These are phyloP conservation scores for Pythium aquatile DNA, from an alignment of 352 stramenopile species.

Conservation along the genomic window DNA sequence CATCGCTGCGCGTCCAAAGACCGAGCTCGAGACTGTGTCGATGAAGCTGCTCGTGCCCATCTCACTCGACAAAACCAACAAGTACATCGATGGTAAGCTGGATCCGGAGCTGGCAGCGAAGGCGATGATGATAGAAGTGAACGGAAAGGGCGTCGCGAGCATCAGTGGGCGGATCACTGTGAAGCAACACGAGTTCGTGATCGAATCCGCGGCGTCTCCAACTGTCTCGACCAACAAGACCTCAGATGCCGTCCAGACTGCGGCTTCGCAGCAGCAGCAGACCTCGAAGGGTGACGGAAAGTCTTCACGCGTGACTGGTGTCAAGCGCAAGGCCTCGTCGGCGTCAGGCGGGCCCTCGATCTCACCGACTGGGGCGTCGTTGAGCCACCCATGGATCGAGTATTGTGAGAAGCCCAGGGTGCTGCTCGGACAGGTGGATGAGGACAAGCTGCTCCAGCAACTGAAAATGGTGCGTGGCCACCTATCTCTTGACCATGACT, in stretches of 20 bases:
- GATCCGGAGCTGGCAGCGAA: conserved; percentile 63
- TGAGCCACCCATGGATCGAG: conserved; percentile 39
- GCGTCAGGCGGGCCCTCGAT: conserved; percentile 7
- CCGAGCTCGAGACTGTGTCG: conserved; percentile 61
- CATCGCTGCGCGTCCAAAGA: conserved; percentile 63
- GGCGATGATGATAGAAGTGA: conserved; percentile 63
- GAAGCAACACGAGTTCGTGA: conserved; percentile 58
- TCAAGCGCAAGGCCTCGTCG: conserved; percentile 19
- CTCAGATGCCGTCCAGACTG: background rate
- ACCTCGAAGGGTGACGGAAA: conserved; percentile 15
- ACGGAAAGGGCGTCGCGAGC: conserved; percentile 61
- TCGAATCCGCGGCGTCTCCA: conserved; percentile 30
- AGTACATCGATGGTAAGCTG: conserved; percentile 83
- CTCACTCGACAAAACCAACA: conserved; percentile 65
- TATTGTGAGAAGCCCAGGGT: conserved; percentile 61
- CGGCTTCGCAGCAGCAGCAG: background rate
- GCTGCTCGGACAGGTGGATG: conserved; percentile 69
- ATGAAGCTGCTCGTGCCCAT: conserved; percentile 76
- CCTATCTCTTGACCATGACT: background rate
- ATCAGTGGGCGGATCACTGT: conserved; percentile 58
- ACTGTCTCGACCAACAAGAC: background rate
- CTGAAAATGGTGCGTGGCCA: conserved; percentile 57
- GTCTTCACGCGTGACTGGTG: conserved; percentile 12
- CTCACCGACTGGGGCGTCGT: conserved; percentile 12
- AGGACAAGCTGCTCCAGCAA: conserved; percentile 76